These are phyloP conservation scores for Blastobotrys apis DNA, from an alignment of 1,139 yeast genomes.

Conservation along the genomic window DNA sequence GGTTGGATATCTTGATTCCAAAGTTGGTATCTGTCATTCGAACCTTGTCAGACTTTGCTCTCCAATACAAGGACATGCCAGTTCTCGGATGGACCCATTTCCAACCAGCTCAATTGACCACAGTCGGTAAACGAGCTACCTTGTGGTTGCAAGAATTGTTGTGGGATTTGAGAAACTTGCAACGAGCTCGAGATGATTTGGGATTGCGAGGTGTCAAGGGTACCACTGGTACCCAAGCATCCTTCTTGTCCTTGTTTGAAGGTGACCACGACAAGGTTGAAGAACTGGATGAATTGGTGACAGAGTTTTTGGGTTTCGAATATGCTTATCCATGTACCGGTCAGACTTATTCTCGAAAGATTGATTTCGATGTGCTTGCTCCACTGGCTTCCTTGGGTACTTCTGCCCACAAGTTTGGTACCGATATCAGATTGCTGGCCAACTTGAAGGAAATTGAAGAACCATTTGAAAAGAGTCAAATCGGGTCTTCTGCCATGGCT, in stretches of 20 bases:
- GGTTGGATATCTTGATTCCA: slow-evolving; percentile 87
- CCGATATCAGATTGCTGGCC: slow-evolving; percentile 93
- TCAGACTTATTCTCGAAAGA: slow-evolving; percentile 96
- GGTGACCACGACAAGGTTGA: slow-evolving; percentile 97
- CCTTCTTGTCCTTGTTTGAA: slow-evolving; percentile 89
- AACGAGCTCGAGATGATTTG: slow-evolving; percentile 91
- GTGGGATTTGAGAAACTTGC: slow-evolving; percentile 96
- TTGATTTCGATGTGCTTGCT: slow-evolving; percentile 88
- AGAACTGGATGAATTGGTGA: slow-evolving; percentile 83
- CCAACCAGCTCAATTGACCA: slow-evolving; percentile 98
- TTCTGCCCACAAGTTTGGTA: slow-evolving; percentile 95
- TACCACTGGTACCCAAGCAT: slow-evolving; percentile 98
- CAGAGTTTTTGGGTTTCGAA: slow-evolving; percentile 88
- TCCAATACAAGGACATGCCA: slow-evolving; percentile 90
- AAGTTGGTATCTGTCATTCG: slow-evolving; percentile 93
- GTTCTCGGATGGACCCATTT: slow-evolving; percentile 99
- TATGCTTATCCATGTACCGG: slow-evolving; percentile 97
- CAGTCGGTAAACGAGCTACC: slow-evolving; percentile 97
- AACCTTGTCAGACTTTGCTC: slow-evolving; percentile 81
- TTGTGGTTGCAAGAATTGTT: slow-evolving; percentile 95
- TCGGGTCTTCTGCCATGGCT: slow-evolving; percentile 98
- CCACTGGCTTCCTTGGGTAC: slow-evolving; percentile 96
- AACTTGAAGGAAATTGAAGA: slow-evolving; percentile 96
- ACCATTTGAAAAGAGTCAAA: slow-evolving; percentile 96
- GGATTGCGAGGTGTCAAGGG: slow-evolving; percentile 99